Evolutionary conservation across 352 stramenopile species (phyloP).

Genomic region (Globisporangium ultimum): DNA sequence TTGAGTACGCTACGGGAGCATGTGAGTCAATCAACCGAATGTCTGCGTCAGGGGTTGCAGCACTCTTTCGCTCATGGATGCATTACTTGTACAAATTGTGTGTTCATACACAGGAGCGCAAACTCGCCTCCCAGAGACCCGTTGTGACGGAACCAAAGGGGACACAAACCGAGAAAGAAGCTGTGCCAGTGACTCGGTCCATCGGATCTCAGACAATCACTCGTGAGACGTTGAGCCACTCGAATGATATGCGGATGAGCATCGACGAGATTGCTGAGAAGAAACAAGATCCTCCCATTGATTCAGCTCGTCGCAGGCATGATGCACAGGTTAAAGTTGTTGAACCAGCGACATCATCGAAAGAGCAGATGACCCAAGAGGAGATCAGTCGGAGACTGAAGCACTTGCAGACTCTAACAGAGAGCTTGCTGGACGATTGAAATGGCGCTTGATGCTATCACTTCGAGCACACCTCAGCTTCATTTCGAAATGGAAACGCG

Average conservation of each 20-base stretch:
- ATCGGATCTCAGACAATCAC: conserved; percentile 8
- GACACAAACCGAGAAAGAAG: conserved; percentile 19
- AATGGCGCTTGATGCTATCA: too few relatives aligned
- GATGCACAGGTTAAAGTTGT: too few relatives aligned
- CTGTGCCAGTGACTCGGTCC: background rate
- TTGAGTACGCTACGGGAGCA: conserved; percentile 52
- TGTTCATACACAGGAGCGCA: conserved; percentile 21
- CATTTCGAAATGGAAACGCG: conserved; percentile 17
- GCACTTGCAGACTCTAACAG: conserved; percentile 54
- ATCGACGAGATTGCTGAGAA: conserved; percentile 27
- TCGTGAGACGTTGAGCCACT: background rate
- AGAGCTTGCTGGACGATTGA: conserved; percentile 55
- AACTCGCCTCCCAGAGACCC: conserved; percentile 15
- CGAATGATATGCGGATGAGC: conserved; percentile 21
- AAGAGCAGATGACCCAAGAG: conserved; percentile 10
- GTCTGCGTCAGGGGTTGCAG: too few relatives aligned
- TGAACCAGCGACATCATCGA: background rate
- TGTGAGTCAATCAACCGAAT: conserved; percentile 10
- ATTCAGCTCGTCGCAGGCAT: background rate
- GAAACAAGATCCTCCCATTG: background rate
- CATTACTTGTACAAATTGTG: too few relatives aligned
- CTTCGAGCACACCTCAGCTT: conserved; percentile 13
- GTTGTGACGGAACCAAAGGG: conserved; percentile 13
- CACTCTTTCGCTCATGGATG: too few relatives aligned
- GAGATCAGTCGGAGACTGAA: conserved; percentile 37